Percentiles rank a stretch among this genome's conserved stretches.
phyloP scores from a whole-genome alignment of 768 basidiomycete genomes.

The Rhizopogon roseolus region DNA sequence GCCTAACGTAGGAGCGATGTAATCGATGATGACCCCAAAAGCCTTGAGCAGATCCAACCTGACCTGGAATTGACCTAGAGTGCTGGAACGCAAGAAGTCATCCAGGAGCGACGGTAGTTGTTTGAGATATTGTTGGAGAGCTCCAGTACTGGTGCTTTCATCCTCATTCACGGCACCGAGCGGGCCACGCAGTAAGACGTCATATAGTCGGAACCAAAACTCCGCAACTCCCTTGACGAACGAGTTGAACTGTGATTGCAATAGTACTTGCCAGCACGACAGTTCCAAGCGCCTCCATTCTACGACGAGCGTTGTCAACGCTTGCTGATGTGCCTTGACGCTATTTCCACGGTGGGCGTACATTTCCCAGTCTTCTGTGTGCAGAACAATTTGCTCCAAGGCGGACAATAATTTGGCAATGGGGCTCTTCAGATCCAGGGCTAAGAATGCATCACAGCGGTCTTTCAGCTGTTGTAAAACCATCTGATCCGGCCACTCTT shows the following conservation, averaged over 20 bases:
- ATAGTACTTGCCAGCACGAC: constrained; percentile 76
- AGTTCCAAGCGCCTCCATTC: constrained; percentile 90
- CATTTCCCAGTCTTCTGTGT: constrained; percentile 94
- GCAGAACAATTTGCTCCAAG: constrained; percentile 78
- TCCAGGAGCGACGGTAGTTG: constrained; percentile 75
- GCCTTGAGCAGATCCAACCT: constrained; percentile 65
- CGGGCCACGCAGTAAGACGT: constrained; percentile 64
- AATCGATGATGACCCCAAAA: constrained; percentile 51
- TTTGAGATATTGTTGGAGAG: constrained; percentile 49
- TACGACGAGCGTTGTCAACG: constrained; percentile 69
- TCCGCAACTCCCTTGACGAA: constrained; percentile 46
- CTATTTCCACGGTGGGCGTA: constrained; percentile 92
- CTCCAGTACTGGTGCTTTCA: constrained; percentile 22
- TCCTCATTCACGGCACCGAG: constrained; percentile 42
- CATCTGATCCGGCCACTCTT: constrained; percentile 97
- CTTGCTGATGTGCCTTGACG: constrained; percentile 60
- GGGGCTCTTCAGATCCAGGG: constrained; percentile 59
- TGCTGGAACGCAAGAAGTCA: constrained; percentile 66
- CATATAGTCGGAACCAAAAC: constrained; percentile 93
- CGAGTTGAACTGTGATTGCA: constrained; percentile 60
- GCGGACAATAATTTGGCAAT: constrained; percentile 79
- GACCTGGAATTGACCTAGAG: constrained; percentile 78
- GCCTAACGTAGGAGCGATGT: constrained; percentile 30
- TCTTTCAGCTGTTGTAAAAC: constrained; percentile 80
- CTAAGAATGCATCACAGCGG: constrained; percentile 63